phyloP scores from a whole-genome alignment of 129 eudicot genomes.

The Saussurea involucrata region DNA sequence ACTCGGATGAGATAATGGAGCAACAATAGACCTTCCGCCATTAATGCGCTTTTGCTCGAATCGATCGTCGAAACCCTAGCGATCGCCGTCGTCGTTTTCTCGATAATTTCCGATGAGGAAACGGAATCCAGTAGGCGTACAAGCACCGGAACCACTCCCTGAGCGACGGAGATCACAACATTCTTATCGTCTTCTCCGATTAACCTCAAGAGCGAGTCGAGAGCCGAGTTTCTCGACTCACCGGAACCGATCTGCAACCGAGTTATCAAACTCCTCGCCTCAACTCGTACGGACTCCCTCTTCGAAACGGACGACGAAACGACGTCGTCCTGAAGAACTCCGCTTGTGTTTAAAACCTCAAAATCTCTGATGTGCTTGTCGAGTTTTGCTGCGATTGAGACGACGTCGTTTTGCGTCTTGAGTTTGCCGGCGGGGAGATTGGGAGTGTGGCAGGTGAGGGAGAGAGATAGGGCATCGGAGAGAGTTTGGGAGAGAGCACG shows the following conservation, averaged over 20 bases:
- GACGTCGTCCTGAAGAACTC: constrained; percentile 30
- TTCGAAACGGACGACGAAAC: neutral
- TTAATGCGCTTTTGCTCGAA: constrained; percentile 37
- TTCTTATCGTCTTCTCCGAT: constrained; percentile 60
- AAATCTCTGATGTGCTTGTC: constrained; percentile 38
- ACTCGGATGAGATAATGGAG: constrained; percentile 54
- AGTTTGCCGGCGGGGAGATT: constrained; percentile 55
- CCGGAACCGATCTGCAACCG: constrained; percentile 65
- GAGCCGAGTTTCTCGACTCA: constrained; percentile 42
- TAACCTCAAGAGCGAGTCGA: constrained; percentile 43
- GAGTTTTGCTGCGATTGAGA: constrained; percentile 44
- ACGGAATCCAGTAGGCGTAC: constrained; percentile 49
- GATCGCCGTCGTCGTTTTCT: constrained; percentile 46
- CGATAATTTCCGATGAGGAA: constrained; percentile 43
- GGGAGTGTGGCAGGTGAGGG: constrained; percentile 37
- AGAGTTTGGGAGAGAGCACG: constrained; percentile 41
- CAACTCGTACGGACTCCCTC: constrained; percentile 40
- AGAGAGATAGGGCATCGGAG: constrained; percentile 37
- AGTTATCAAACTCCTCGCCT: constrained; percentile 51
- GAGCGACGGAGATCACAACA: constrained; percentile 59
- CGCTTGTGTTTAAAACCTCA: constrained; percentile 37
- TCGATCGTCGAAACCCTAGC: constrained; percentile 55
- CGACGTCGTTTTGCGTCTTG: constrained; percentile 66
- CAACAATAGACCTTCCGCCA: constrained; percentile 51
- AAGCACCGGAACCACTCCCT: constrained; percentile 62